These are phyloP conservation scores for Pseudogymnoascus sp. DNA, from an alignment of 2,329 filamentous ascomycete genomes.

Conservation along the genomic window DNA sequence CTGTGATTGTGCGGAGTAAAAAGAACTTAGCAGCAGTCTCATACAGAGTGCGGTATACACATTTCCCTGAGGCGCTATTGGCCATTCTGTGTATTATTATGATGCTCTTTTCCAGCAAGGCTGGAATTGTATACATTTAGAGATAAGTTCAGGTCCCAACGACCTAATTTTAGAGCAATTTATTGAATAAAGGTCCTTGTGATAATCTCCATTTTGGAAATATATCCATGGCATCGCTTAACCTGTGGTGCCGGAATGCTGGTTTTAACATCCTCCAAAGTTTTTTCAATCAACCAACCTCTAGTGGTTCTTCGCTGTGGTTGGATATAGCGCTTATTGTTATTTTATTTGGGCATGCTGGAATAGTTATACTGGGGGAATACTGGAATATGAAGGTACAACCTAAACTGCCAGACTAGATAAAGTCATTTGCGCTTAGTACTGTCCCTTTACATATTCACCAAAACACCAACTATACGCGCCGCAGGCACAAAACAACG, in stretches of 20 bases:
- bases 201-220: not conserved
- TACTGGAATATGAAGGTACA: not conserved
- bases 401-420: not conserved
- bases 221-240: not conserved
- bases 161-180: not conserved
- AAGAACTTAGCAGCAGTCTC: not conserved
- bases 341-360: not conserved
- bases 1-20: not conserved
- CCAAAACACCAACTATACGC: not conserved
- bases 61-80: not conserved
- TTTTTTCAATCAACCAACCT: not conserved
- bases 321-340: not conserved
- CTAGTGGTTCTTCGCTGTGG: not conserved
- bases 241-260: not conserved
- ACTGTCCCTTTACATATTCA: not conserved
- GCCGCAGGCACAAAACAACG: not conserved
- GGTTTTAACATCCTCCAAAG: not conserved
- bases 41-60: not conserved
- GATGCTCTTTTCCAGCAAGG: not conserved
- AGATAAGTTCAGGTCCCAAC: not conserved
- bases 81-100: not conserved
- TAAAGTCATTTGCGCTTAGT: not conserved
- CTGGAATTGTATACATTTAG: not conserved
- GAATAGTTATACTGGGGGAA: not conserved
- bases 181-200: not conserved